phyloP scores from a whole-genome alignment of 2,329 filamentous ascomycete genomes.

The Exophiala viscosa region DNA sequence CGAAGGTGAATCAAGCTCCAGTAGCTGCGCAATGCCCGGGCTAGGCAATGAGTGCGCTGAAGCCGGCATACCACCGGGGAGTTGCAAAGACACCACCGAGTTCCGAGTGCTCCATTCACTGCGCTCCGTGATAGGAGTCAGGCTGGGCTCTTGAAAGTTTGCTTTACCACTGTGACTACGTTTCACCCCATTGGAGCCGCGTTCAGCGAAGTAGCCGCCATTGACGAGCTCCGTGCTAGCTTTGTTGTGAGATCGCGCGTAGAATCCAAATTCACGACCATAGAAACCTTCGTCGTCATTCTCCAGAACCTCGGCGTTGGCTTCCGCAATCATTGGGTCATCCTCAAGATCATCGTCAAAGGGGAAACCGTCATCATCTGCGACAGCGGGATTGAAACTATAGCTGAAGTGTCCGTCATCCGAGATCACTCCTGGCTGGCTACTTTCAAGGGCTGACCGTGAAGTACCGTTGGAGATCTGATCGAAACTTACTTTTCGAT shows the following conservation, averaged over 20 bases:
- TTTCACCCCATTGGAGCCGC: conserved; percentile 58
- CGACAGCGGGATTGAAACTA: conserved; percentile 38
- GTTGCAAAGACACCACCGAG: conserved; percentile 71
- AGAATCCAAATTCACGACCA: conserved; percentile 95
- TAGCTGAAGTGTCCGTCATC: conserved; percentile 50
- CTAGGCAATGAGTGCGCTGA: conserved; percentile 58
- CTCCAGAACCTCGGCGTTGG: conserved; percentile 88
- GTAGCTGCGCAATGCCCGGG: conserved; percentile 73
- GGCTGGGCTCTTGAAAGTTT: conserved; percentile 77
- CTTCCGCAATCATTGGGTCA: conserved; percentile 87
- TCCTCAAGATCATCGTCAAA: conserved; percentile 69
- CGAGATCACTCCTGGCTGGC: conserved; percentile 45
- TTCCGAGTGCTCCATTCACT: conserved; percentile 69
- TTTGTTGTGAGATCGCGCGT: conserved; percentile 57
- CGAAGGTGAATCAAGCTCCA: conserved; percentile 50
- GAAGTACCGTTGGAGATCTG: conserved; percentile 39
- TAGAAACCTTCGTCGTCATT: conserved; percentile 94
- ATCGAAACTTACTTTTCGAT: conserved; percentile 54
- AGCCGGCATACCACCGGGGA: conserved; percentile 44
- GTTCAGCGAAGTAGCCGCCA: conserved; percentile 84
- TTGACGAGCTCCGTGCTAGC: conserved; percentile 61
- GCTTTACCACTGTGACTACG: conserved; percentile 70
- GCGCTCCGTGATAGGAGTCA: background rate
- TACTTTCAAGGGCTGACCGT: conserved; percentile 36
- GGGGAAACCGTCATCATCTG: conserved; percentile 48